phyloP scores from a whole-genome alignment of 1,284 basidiomycete genomes.

The Takashimella tepidaria region DNA sequence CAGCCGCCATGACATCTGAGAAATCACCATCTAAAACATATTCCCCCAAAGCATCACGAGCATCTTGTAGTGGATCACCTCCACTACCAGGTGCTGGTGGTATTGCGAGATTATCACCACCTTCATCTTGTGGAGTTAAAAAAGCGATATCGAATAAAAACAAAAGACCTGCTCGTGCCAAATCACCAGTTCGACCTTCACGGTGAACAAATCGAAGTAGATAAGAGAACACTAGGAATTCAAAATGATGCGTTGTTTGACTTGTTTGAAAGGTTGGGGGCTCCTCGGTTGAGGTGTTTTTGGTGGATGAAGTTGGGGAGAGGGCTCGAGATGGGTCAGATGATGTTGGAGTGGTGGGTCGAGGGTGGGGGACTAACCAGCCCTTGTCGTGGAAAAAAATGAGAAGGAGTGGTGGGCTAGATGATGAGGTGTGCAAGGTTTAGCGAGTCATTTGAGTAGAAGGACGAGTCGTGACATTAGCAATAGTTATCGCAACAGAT shows the following conservation, averaged over 20 bases:
- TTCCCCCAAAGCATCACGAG: slow-evolving; percentile 77
- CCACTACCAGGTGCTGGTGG: slow-evolving; percentile 23
- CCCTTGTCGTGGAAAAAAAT: slow-evolving; percentile 90
- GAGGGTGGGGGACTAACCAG: slow-evolving; percentile 28
- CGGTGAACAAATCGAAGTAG: slow-evolving; percentile 91
- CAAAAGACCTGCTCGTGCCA: slow-evolving; percentile 82
- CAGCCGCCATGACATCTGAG: slow-evolving; percentile 90
- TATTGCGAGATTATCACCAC: slow-evolving; percentile 23
- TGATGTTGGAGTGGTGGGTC: slow-evolving; percentile 51
- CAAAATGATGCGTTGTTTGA: slow-evolving; percentile 56
- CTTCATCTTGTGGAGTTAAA: slow-evolving; percentile 48
- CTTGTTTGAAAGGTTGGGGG: slow-evolving; percentile 12
- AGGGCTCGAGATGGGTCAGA: slow-evolving; percentile 52
- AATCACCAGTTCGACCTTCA: slow-evolving; percentile 89
- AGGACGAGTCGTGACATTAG: no score
- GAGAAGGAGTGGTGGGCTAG: slow-evolving; percentile 75
- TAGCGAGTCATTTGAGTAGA: no score
- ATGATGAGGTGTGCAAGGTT: neutral
- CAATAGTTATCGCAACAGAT: neutral
- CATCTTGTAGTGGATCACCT: slow-evolving; percentile 68
- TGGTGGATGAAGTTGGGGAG: slow-evolving; percentile 49
- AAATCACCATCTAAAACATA: slow-evolving; percentile 95
- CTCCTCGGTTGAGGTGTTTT: slow-evolving; percentile 15
- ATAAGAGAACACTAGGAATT: slow-evolving; percentile 92
- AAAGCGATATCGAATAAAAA: slow-evolving; percentile 94